Evolutionary conservation across 116 monocot genomes (phyloP).

Genomic region (Zostera marina): DNA sequence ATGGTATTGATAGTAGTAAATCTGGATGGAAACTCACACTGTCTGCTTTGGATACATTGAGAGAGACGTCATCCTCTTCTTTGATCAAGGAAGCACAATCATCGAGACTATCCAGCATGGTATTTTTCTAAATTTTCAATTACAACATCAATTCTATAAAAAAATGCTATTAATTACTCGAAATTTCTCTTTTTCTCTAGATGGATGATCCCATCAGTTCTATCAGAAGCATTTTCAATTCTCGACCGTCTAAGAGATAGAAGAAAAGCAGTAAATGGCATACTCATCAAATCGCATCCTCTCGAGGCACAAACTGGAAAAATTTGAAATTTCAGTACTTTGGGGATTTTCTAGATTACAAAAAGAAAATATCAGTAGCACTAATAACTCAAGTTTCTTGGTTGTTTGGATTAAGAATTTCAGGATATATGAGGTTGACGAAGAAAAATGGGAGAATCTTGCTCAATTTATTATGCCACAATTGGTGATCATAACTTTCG

Average conservation of each 20-base stretch:
- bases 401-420: background rate
- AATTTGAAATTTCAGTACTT: no score
- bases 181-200: slow-evolving; percentile 14
- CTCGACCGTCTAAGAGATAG: slow-evolving; percentile 26
- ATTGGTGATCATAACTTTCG: slow-evolving; percentile 53
- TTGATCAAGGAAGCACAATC: slow-evolving; percentile 8
- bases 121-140: slow-evolving; percentile 5
- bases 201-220: slow-evolving; percentile 48
- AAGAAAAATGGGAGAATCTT: background rate
- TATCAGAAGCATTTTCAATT: slow-evolving; percentile 46
- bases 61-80: slow-evolving; percentile 12
- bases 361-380: no score
- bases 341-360: no score
- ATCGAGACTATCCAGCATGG: slow-evolving; percentile 36
- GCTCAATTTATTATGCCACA: slow-evolving; percentile 42
- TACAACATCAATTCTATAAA: background rate
- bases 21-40: slow-evolving; percentile 80
- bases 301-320: no score
- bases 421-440: background rate
- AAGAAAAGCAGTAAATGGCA: slow-evolving; percentile 8
- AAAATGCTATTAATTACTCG: background rate
- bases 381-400: no score
- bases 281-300: background rate
- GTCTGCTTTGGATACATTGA: slow-evolving; percentile 37
- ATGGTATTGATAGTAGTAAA: slow-evolving; percentile 12